These are phyloP conservation scores for Penicillium sp. DNA, from an alignment of 2,329 filamentous ascomycete genomes.

Conservation along the genomic window DNA sequence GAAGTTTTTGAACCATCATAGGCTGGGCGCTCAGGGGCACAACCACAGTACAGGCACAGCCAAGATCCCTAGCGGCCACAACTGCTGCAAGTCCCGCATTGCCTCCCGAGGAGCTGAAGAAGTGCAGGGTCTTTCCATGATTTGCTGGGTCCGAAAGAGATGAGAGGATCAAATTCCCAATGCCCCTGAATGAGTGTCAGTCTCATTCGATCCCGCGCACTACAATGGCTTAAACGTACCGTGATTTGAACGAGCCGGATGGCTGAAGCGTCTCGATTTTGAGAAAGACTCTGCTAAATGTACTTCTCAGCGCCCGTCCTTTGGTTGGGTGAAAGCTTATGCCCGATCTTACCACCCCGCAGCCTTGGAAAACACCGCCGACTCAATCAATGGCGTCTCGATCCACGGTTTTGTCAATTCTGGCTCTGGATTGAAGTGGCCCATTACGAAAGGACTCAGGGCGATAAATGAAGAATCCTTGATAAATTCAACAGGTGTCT, in stretches of 20 bases:
- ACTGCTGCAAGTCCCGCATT: constrained; percentile 82
- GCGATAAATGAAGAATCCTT: background rate
- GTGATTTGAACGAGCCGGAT: constrained; percentile 79
- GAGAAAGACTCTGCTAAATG: constrained; percentile 68
- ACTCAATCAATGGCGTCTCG: constrained; percentile 43
- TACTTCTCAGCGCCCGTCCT: background rate
- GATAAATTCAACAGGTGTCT: background rate
- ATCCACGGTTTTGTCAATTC: constrained; percentile 38
- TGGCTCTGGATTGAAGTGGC: background rate
- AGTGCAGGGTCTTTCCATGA: constrained; percentile 54
- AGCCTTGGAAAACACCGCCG: constrained; percentile 35
- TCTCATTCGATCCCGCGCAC: background rate
- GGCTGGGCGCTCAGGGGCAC: constrained; percentile 66
- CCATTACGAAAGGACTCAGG: background rate
- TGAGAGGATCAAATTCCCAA: constrained; percentile 40
- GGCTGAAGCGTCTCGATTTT: constrained; percentile 82
- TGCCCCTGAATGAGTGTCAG: constrained; percentile 26
- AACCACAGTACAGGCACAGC: constrained; percentile 68
- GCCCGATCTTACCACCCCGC: constrained; percentile 40
- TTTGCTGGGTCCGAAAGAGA: constrained; percentile 27
- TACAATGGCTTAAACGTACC: constrained; percentile 32
- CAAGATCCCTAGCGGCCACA: constrained; percentile 66
- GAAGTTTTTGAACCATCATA: constrained; percentile 70
- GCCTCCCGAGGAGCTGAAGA: constrained; percentile 76
- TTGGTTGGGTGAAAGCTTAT: background rate